Evolutionary conservation across 208 protist genomes (phyloP).

Genomic region (Acanthamoeba lenticulata): DNA sequence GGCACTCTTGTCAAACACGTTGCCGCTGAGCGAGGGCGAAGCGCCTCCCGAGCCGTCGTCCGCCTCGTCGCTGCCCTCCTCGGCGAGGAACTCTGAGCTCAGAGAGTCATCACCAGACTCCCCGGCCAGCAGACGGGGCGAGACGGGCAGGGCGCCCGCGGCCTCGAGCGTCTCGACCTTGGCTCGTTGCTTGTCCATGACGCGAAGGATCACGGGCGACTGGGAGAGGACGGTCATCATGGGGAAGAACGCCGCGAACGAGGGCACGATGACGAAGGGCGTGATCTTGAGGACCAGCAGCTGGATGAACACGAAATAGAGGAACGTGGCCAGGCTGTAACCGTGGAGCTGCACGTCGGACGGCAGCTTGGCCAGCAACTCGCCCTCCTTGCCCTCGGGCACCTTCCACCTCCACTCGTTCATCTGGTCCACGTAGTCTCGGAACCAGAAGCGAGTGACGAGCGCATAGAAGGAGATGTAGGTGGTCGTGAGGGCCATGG

Average conservation of each 20-base stretch:
- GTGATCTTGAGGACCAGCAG: slow-evolving; percentile 57
- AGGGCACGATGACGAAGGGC: slow-evolving; percentile 54
- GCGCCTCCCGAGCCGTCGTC: neutral
- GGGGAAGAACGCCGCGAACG: slow-evolving; percentile 9
- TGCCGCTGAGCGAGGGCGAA: neutral
- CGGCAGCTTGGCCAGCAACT: neutral
- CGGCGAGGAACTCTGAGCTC: neutral
- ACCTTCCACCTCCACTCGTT: slow-evolving; percentile 45
- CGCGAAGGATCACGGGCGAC: slow-evolving; percentile 24
- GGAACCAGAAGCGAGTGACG: slow-evolving; percentile 23
- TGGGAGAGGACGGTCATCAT: neutral
- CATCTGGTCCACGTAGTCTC: slow-evolving; percentile 25
- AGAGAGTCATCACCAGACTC: neutral
- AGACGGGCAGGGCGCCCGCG: neutral
- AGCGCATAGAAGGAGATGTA: slow-evolving; percentile 60
- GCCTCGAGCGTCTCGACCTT: neutral
- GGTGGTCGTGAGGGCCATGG: slow-evolving; percentile 48
- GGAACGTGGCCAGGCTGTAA: neutral
- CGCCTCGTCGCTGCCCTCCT: neutral
- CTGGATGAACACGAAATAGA: slow-evolving; percentile 60
- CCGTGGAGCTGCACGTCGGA: neutral
- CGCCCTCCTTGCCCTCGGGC: neutral
- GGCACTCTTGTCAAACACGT: neutral
- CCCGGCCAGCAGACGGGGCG: neutral
- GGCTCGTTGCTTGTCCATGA: neutral